Conservation (phyloP, 2,329 filamentous ascomycete species). For the Drechslera avenae region DNA sequence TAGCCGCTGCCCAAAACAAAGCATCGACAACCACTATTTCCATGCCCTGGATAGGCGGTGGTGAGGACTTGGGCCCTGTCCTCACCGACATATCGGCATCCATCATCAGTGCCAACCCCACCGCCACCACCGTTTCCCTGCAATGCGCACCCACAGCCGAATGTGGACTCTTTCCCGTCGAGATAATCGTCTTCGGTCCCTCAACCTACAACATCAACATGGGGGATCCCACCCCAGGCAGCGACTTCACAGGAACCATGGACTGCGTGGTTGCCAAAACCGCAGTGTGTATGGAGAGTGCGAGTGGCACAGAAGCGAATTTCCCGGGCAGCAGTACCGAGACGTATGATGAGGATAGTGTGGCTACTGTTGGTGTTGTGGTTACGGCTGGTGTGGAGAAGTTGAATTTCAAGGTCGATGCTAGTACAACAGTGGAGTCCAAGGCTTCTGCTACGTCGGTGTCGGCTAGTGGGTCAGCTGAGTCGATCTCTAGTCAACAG, state of each 20-base stretch:
- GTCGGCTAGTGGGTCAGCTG: background rate
- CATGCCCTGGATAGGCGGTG: slow-evolving; percentile 17
- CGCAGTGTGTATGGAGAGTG: slow-evolving; percentile 29
- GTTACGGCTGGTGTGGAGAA: slow-evolving; percentile 26
- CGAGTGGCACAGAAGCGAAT: slow-evolving; percentile 32
- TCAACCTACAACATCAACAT: slow-evolving; percentile 27
- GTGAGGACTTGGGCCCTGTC: background rate
- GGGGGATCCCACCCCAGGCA: slow-evolving; percentile 16
- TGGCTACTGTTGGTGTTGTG: slow-evolving; percentile 6
- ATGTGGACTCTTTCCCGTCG: slow-evolving; percentile 29
- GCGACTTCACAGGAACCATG: slow-evolving; percentile 26
- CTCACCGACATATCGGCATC: slow-evolving; percentile 13
- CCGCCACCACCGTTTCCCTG: slow-evolving; percentile 19
- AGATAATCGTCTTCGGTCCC: slow-evolving; percentile 25
- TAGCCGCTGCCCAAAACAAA: slow-evolving; percentile 17
- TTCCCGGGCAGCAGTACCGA: slow-evolving; percentile 28
- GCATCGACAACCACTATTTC: slow-evolving; percentile 15
- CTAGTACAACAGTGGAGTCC: slow-evolving; percentile 5
- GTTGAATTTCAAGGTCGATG: slow-evolving; percentile 9
- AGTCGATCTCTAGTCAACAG: background rate
- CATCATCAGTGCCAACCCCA: slow-evolving; percentile 18
- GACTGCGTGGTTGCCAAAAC: slow-evolving; percentile 22
- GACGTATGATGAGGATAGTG: slow-evolving; percentile 18
- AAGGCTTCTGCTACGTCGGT: slow-evolving; percentile 8
- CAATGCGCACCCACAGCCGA: slow-evolving; percentile 11